Evolutionary conservation across 2,329 filamentous ascomycete species (phyloP).

Genomic region (Botrytis squamosa): DNA sequence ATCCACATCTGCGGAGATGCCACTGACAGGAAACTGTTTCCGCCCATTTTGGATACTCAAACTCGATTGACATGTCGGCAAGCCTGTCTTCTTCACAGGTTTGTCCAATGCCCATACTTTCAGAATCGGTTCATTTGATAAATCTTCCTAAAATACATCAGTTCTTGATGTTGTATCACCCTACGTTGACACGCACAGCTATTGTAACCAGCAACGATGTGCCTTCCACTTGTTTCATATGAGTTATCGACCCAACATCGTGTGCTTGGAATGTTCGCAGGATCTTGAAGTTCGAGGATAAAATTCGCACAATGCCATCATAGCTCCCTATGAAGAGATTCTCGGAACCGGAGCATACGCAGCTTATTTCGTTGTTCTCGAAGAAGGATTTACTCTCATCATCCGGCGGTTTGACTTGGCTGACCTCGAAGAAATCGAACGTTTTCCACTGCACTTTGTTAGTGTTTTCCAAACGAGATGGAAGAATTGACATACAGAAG

Average conservation of each 20-base stretch:
- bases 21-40: constrained; percentile 82
- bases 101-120: constrained; percentile 99
- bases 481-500: constrained; percentile 27
- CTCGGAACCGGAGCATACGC: constrained; percentile 81
- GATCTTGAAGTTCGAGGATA: constrained; percentile 84
- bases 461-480: not conserved
- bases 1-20: not conserved
- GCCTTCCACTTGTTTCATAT: constrained; percentile 88
- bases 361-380: constrained; percentile 79
- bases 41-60: constrained; percentile 84
- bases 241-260: constrained; percentile 74
- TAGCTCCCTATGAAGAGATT: constrained; percentile 85
- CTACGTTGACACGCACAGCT: constrained; percentile 47
- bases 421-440: constrained; percentile 99
- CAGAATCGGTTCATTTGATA: constrained; percentile 80
- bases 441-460: constrained; percentile 74
- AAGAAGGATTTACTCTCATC: constrained; percentile 76
- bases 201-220: constrained; percentile 84
- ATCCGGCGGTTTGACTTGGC: constrained; percentile 73
- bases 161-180: constrained; percentile 8
- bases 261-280: constrained; percentile 84
- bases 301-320: constrained; percentile 82
- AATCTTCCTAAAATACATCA: constrained; percentile 65
- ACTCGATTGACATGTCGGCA: constrained; percentile 84
- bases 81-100: constrained; percentile 87